Conservation (phyloP, 345 rosid genomes). For the Excoecaria agallocha region DNA sequence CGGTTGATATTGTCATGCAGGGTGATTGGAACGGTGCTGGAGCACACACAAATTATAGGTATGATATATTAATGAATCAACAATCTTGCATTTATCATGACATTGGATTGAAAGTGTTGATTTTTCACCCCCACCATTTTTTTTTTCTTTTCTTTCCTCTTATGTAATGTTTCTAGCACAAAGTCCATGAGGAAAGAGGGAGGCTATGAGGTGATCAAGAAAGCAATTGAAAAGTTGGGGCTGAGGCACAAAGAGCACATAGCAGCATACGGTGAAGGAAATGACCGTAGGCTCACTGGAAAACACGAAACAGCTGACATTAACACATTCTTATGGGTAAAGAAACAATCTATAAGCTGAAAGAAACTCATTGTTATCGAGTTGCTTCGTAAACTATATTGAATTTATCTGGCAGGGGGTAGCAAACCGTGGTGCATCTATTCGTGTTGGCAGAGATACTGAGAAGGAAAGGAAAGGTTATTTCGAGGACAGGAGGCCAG, state of each 20-base stretch:
- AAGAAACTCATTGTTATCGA: background rate
- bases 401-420: conserved; percentile 8
- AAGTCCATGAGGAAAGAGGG: conserved; percentile 78
- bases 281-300: conserved; percentile 86
- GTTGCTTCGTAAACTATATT: background rate
- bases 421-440: conserved; percentile 23
- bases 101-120: background rate
- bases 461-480: conserved; percentile 25
- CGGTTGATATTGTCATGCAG: conserved; percentile 10
- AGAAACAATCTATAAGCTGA: background rate
- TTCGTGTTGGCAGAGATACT: conserved; percentile 24
- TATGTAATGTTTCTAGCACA: conserved; percentile 43
- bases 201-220: conserved; percentile 70
- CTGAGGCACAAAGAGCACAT: conserved; percentile 81
- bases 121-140: no score
- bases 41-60: conserved; percentile 95
- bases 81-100: background rate
- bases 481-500: conserved; percentile 28
- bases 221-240: conserved; percentile 84
- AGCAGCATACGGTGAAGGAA: conserved; percentile 94
- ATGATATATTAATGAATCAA: background rate
- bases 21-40: conserved; percentile 99
- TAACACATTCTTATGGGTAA: conserved; percentile 75
- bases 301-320: conserved; percentile 82
- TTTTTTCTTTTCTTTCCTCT: background rate